A percentile compares a stretch with the other conserved stretches of the same genome.
Evolutionary conservation across 805 yeast species (phyloP).

Genomic region (Candida koratica): DNA sequence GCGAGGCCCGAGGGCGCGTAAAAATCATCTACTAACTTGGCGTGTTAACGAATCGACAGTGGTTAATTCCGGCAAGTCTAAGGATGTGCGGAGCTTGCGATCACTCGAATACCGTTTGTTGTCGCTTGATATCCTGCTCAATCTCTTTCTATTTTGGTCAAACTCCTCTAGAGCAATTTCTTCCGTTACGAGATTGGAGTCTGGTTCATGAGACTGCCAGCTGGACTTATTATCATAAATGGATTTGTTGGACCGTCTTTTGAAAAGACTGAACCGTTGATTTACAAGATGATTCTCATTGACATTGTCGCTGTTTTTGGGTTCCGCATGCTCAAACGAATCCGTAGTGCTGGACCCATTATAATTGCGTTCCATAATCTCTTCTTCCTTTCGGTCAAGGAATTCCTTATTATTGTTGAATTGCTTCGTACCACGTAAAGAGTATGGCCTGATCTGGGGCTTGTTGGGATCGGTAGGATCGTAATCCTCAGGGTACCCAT

Average conservation of each 20-base stretch:
- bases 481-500: constrained; percentile 59
- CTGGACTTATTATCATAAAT: constrained; percentile 30
- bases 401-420: constrained; percentile 17
- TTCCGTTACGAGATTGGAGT: constrained; percentile 44
- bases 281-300: constrained; percentile 5
- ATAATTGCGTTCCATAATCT: constrained; percentile 6
- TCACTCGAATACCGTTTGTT: constrained; percentile 11
- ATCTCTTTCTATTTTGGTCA: constrained; percentile 20
- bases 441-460: constrained; percentile 46
- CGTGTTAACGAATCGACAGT: constrained; percentile 12
- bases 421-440: constrained; percentile 17
- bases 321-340: constrained; percentile 5
- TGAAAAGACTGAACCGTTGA: constrained; percentile 29
- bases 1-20: too few species aligned
- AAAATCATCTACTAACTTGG: constrained; percentile 3
- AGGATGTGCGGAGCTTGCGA: constrained; percentile 14
- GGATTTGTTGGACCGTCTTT: constrained; percentile 28
- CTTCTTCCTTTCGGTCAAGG: constrained; percentile 6
- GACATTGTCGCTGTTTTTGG: too few species aligned
- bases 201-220: constrained; percentile 29
- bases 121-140: constrained; percentile 21
- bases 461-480: constrained; percentile 81
- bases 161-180: constrained; percentile 49
- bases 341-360: constrained; percentile 14
- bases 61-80: constrained; percentile 15